Percentiles rank a stretch among this genome's conserved stretches.
Conservation (phyloP, 2,329 filamentous ascomycete species). For the Stemphylium beticola region DNA sequence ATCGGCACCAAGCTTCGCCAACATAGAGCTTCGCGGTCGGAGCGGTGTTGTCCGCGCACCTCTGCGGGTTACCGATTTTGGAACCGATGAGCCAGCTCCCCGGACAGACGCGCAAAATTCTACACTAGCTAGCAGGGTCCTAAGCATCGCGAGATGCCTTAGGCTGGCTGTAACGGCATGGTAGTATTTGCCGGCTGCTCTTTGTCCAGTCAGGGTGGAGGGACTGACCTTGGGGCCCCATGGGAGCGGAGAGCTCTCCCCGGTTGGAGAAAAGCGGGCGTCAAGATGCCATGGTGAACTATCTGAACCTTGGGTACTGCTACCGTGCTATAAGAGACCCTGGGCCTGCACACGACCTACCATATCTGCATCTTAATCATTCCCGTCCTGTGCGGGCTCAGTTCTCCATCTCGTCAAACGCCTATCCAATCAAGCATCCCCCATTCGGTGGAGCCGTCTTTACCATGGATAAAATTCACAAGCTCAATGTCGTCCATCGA, state of each 20-base stretch:
- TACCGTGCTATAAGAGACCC: neutral
- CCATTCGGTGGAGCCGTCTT: neutral
- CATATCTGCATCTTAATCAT: neutral
- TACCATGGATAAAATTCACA: conserved; percentile 36
- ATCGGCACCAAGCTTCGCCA: neutral
- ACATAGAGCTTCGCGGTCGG: neutral
- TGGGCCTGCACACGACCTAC: neutral
- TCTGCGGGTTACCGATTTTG: neutral
- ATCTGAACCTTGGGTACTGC: neutral
- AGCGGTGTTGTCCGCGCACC: neutral
- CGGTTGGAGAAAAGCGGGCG: conserved; percentile 2
- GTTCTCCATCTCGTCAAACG: neutral
- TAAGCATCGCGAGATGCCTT: neutral
- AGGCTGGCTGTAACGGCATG: neutral
- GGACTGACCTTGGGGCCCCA: neutral
- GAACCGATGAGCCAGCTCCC: neutral
- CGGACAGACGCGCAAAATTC: neutral
- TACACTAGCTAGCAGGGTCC: neutral
- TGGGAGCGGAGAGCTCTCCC: neutral
- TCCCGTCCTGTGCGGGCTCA: neutral
- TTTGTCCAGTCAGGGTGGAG: conserved; percentile 2
- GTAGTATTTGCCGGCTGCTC: neutral
- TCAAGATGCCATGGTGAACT: neutral
- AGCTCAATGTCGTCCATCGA: conserved; percentile 30
- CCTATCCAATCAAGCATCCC: neutral